A percentile compares a stretch with the other conserved stretches of the same genome.
Evolutionary conservation across 768 basidiomycete genomes (phyloP).

Genomic region (Lactarius indigo): DNA sequence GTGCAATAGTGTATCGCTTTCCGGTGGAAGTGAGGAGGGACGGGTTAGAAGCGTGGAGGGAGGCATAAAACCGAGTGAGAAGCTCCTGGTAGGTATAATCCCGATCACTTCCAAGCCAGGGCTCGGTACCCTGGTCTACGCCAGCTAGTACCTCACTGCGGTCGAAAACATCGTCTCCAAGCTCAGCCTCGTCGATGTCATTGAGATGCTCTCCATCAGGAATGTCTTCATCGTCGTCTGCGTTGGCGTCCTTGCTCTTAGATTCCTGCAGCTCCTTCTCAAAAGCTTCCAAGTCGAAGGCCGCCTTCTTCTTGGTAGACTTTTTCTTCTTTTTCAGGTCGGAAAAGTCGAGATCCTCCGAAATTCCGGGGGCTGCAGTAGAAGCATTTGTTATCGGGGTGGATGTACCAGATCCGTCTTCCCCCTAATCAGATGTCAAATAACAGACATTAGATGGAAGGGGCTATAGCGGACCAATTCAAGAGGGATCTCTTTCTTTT

Average conservation of each 20-base stretch:
- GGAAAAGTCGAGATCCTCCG: slow-evolving; percentile 88
- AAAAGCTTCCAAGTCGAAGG: slow-evolving; percentile 88
- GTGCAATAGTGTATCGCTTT: slow-evolving; percentile 96
- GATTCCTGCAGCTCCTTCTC: slow-evolving; percentile 85
- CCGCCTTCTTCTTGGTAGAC: slow-evolving; percentile 78
- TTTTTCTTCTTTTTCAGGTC: slow-evolving; percentile 99
- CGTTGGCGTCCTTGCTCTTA: slow-evolving; percentile 55
- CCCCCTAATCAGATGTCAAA: slow-evolving; percentile 39
- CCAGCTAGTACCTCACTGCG: slow-evolving; percentile 45
- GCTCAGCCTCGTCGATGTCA: slow-evolving; percentile 73
- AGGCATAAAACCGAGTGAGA: slow-evolving; percentile 85
- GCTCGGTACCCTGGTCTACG: slow-evolving; percentile 72
- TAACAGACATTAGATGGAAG: neutral
- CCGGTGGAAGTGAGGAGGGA: slow-evolving; percentile 78
- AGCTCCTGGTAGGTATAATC: slow-evolving; percentile 99
- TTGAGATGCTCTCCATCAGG: slow-evolving; percentile 63
- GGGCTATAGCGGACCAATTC: slow-evolving; percentile 55
- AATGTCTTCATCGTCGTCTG: slow-evolving; percentile 52
- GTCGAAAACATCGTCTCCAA: slow-evolving; percentile 87
- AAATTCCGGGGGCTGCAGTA: slow-evolving; percentile 28
- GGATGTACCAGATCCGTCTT: slow-evolving; percentile 62
- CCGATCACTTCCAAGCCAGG: slow-evolving; percentile 90
- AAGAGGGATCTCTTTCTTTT: slow-evolving; percentile 84
- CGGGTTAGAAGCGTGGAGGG: slow-evolving; percentile 92
- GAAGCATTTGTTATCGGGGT: slow-evolving; percentile 44